Percentiles rank a stretch among this genome's conserved stretches.
Evolutionary conservation across 768 basidiomycete species (phyloP).

Genomic region (Hygrocybe coccinea): DNA sequence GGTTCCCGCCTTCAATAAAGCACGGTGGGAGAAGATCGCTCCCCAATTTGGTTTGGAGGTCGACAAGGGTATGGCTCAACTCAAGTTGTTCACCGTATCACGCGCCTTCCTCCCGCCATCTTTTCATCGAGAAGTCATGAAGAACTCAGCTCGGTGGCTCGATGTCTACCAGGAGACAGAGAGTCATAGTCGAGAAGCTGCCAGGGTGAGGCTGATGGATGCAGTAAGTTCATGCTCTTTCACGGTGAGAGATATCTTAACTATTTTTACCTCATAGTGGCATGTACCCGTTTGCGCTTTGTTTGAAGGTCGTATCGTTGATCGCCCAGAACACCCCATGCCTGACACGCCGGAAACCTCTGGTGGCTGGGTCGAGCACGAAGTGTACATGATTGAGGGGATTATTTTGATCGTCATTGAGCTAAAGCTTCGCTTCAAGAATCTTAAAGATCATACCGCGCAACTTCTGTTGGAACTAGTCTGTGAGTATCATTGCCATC

Average conservation of each 20-base stretch:
- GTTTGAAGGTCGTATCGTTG: conserved; percentile 6
- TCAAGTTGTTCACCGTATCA: conserved; percentile 1
- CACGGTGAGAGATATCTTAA: conserved; percentile 4
- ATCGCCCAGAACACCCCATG: conserved; percentile 1
- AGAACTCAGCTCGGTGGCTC: neutral
- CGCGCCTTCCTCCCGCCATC: conserved; percentile 5
- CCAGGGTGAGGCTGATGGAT: conserved; percentile 4
- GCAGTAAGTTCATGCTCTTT: conserved; percentile 3
- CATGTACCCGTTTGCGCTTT: conserved; percentile 7
- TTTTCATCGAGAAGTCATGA: conserved; percentile 6
- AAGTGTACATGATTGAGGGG: conserved; percentile 7
- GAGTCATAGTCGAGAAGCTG: conserved; percentile 1
- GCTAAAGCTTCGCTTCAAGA: conserved; percentile 4
- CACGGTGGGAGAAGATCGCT: conserved; percentile 5
- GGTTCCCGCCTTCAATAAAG: conserved; percentile 6
- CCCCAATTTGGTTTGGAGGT: neutral
- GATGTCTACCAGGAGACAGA: conserved; percentile 5
- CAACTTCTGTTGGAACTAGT: conserved; percentile 6
- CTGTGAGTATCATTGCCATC: conserved; percentile 1
- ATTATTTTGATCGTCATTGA: conserved; percentile 8
- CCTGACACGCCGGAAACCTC: conserved; percentile 7
- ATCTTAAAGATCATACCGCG: conserved; percentile 1
- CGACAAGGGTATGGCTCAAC: conserved; percentile 2
- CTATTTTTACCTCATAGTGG: conserved; percentile 2
- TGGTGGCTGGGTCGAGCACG: conserved; percentile 2